Base-by-base conservation (phyloP, 768 basidiomycete genomes). In the Tylopilus subfusipes region DNA sequence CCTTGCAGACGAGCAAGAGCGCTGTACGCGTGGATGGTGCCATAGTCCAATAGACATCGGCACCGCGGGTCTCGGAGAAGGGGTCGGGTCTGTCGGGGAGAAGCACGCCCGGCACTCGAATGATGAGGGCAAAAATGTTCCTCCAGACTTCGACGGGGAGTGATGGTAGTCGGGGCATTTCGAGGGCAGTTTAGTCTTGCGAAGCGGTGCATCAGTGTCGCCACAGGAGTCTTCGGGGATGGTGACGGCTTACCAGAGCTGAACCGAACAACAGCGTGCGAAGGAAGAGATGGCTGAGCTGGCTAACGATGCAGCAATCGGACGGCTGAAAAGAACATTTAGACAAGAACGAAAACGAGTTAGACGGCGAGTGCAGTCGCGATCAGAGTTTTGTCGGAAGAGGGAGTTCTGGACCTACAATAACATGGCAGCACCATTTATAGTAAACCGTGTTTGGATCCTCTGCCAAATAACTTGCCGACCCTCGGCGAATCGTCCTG, bases 61-160 rank as follows among this genome's bases (percentile, higher is more conserved):
- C 60, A 8, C 70, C 66, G 21, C 62, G 49, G 43, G 66, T 59
- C 30, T 75, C 72, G 12, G 64, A 53, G 58, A 78, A 78, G n/a
- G 74, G 72, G 52, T 77, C 75, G 44, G 72, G 73, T 30, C 71
- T 63, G 44, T 74, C 70, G 21, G 73, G 48, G 9, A 67, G 62
- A 24, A 65, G 57, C 10, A 69, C 58, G 0, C 74, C 75, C 4
- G 73, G 66, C 4, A 73, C 60, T 25, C 73, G 66, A 56, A 73
- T 56, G 13, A 73, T 58, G 22, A 66, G 70, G 14, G 67, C 52
- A 7, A 79, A 65, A 16, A 78, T 73, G 43, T 69, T 71, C 13
- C 70, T 65, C 75, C 76, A 79, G n/a, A 76, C 62, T 49, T 75
- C 73, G 33, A 68, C 67, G 3, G 74, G 72, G 38, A 72, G 68